Conservation (phyloP, 805 yeast genomes). For the Komagataella populi region DNA sequence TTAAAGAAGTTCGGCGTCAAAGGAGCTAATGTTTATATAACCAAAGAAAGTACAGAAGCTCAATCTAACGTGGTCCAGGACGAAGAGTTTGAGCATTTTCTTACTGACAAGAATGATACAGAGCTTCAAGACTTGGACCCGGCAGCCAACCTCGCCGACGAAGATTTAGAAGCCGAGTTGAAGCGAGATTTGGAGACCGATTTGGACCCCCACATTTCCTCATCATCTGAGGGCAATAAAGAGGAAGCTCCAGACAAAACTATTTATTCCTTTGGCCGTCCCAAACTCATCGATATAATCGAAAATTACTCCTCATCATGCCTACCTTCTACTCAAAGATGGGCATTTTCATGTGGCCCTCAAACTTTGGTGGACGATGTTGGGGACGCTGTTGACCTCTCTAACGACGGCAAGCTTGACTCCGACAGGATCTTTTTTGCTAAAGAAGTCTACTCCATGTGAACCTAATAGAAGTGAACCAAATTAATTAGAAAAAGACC, state of each 20-base stretch:
- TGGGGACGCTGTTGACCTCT: not conserved
- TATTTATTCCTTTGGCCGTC: slow-evolving; percentile 22
- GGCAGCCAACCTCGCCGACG: slow-evolving; percentile 3
- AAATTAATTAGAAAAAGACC: not conserved
- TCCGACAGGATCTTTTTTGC: not conserved
- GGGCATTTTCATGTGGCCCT: slow-evolving; percentile 53
- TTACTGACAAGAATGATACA: slow-evolving; percentile 2
- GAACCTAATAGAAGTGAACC: not conserved
- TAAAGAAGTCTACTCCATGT: not conserved
- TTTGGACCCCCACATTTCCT: not conserved
- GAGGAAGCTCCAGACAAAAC: slow-evolving; percentile 9
- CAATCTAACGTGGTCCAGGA: slow-evolving; percentile 1
- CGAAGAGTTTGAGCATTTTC: slow-evolving; percentile 2
- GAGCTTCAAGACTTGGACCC: slow-evolving; percentile 2
- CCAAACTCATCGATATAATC: slow-evolving; percentile 23
- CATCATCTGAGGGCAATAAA: slow-evolving; percentile 1
- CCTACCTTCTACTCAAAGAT: slow-evolving; percentile 23
- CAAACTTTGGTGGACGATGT: slow-evolving; percentile 24
- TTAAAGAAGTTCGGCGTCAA: slow-evolving; percentile 22
- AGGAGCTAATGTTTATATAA: slow-evolving; percentile 25
- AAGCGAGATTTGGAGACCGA: slow-evolving; percentile 2
- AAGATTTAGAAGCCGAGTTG: slow-evolving; percentile 14
- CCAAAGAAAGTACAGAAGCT: slow-evolving; percentile 1
- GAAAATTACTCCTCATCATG: slow-evolving; percentile 14
- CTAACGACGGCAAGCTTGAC: not conserved